Percentiles rank a stretch among this genome's conserved stretches.
Evolutionary conservation across 1,284 basidiomycete genomes (phyloP).

Genomic region (Pyrrhoderma noxium): DNA sequence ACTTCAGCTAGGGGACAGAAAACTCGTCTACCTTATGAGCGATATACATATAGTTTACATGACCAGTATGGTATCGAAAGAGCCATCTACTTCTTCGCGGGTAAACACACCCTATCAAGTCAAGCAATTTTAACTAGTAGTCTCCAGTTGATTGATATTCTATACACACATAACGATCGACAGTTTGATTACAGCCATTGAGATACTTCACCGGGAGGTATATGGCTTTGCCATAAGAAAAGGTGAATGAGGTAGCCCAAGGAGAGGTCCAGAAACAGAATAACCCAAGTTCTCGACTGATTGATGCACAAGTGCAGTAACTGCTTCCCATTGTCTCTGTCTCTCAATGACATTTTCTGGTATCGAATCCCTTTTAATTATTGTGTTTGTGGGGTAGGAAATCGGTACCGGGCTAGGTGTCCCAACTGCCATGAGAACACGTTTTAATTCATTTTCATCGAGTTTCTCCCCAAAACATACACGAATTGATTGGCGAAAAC

Average conservation of each 20-base stretch:
- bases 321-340: conserved; percentile 39
- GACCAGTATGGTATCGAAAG: no score
- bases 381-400: neutral
- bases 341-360: conserved; percentile 23
- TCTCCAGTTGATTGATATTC: no score
- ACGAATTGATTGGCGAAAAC: conserved; percentile 50
- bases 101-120: no score
- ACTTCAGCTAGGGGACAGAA: no score
- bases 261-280: conserved; percentile 33
- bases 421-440: conserved; percentile 21
- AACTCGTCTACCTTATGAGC: no score
- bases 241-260: conserved; percentile 1
- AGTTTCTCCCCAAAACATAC: conserved; percentile 70
- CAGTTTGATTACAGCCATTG: no score
- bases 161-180: no score
- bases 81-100: no score
- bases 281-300: conserved; percentile 56
- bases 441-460: conserved; percentile 35
- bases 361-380: neutral
- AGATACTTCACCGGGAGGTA: no score
- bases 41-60: no score
- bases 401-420: neutral
- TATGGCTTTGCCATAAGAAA: no score
- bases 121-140: no score
- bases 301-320: conserved; percentile 52